Percentiles rank a stretch among this genome's conserved stretches.
These are phyloP conservation scores for Geosmithia putterillii DNA, from an alignment of 2,329 filamentous ascomycete genomes.

Conservation along the genomic window DNA sequence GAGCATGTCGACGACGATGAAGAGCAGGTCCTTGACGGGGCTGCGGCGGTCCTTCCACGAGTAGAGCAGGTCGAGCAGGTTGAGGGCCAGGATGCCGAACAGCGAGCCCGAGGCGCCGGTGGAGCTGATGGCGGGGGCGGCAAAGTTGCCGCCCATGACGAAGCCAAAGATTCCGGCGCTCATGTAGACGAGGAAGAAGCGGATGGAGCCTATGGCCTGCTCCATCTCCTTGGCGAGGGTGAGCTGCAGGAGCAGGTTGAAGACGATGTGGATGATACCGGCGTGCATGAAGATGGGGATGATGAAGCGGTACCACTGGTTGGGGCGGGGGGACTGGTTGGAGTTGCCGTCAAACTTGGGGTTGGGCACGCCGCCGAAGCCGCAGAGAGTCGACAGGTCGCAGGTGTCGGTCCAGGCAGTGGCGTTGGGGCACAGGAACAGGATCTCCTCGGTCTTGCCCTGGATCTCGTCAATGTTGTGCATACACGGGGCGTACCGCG, in stretches of 20 bases:
- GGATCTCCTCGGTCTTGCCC: slow-evolving; percentile 29
- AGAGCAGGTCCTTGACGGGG: slow-evolving; percentile 75
- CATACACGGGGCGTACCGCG: slow-evolving; percentile 90
- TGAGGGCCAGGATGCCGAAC: slow-evolving; percentile 84
- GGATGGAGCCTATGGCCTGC: slow-evolving; percentile 71
- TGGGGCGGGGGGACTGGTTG: slow-evolving; percentile 48
- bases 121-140: slow-evolving; percentile 67
- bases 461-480: slow-evolving; percentile 62
- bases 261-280: slow-evolving; percentile 85
- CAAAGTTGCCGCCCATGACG: slow-evolving; percentile 88
- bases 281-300: slow-evolving; percentile 91
- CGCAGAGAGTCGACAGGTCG: slow-evolving; percentile 68
- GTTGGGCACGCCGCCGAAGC: slow-evolving; percentile 65
- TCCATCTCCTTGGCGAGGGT: slow-evolving; percentile 91
- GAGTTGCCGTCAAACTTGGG: slow-evolving; percentile 43
- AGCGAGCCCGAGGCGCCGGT: slow-evolving; percentile 82
- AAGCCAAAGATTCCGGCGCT: slow-evolving; percentile 90
- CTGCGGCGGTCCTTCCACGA: slow-evolving; percentile 72
- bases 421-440: slow-evolving; percentile 73
- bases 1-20: slow-evolving; percentile 72
- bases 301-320: slow-evolving; percentile 98
- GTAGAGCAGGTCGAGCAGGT: slow-evolving; percentile 81
- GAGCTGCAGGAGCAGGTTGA: slow-evolving; percentile 87
- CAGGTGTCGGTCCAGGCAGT: slow-evolving; percentile 43
- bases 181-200: slow-evolving; percentile 84